phyloP scores from a whole-genome alignment of 164 flowering plant genomes.

The Sedum album region DNA sequence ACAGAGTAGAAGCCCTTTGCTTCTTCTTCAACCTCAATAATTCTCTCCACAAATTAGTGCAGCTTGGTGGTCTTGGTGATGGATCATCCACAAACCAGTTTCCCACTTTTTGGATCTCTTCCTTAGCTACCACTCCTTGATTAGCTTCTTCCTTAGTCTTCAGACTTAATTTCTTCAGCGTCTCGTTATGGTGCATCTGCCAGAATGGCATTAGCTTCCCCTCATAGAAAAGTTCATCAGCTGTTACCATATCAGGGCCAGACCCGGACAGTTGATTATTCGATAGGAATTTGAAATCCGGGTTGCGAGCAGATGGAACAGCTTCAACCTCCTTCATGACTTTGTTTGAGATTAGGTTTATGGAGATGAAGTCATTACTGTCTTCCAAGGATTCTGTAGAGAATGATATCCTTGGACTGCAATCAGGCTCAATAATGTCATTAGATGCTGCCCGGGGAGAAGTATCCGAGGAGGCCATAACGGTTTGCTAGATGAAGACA shows the following conservation, averaged over 20 bases:
- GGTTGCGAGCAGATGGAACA: neutral
- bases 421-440: slow-evolving; percentile 20
- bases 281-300: slow-evolving; percentile 77
- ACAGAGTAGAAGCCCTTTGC: slow-evolving; percentile 30
- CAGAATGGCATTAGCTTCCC: slow-evolving; percentile 77
- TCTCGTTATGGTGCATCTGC: slow-evolving; percentile 51
- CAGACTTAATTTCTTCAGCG: slow-evolving; percentile 36
- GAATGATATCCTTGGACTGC: slow-evolving; percentile 74
- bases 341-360: slow-evolving; percentile 22
- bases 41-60: slow-evolving; percentile 92
- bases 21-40: slow-evolving; percentile 69
- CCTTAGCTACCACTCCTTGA: slow-evolving; percentile 11
- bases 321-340: slow-evolving; percentile 11
- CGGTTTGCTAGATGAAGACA: neutral
- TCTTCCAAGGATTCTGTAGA: slow-evolving; percentile 62
- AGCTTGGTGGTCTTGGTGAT: slow-evolving; percentile 90
- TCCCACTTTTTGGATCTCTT: slow-evolving; percentile 25
- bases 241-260: slow-evolving; percentile 39
- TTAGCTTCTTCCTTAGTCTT: slow-evolving; percentile 26
- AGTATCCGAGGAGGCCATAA: slow-evolving; percentile 36
- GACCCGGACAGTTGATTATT: slow-evolving; percentile 12
- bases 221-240: slow-evolving; percentile 79
- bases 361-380: slow-evolving; percentile 42
- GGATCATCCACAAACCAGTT: slow-evolving; percentile 83
- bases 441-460: slow-evolving; percentile 20